phyloP scores from a whole-genome alignment of 768 basidiomycete genomes.

The Sarcomyxa edulis region DNA sequence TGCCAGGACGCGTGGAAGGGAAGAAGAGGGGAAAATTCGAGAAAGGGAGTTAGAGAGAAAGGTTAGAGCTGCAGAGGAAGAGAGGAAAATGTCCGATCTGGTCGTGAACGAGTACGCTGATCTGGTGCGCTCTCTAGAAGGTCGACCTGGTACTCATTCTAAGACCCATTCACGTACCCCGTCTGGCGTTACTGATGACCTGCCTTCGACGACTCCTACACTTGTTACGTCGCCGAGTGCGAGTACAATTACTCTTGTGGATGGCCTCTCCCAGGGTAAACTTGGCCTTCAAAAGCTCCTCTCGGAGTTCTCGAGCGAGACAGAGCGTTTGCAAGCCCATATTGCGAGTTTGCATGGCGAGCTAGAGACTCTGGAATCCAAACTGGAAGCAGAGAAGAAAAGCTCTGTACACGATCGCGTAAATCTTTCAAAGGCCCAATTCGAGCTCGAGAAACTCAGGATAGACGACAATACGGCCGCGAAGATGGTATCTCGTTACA shows the following conservation, averaged over 20 bases:
- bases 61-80: constrained; percentile 47
- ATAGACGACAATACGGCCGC: constrained; percentile 72
- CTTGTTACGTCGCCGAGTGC: neutral
- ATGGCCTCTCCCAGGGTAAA: constrained; percentile 44
- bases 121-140: constrained; percentile 63
- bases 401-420: constrained; percentile 34
- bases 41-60: constrained; percentile 44
- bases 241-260: constrained; percentile 19
- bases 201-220: neutral
- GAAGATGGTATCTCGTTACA: constrained; percentile 82
- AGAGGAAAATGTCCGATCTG: constrained; percentile 55
- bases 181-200: neutral
- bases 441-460: constrained; percentile 49
- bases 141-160: constrained; percentile 21
- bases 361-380: constrained; percentile 33
- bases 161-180: constrained; percentile 1
- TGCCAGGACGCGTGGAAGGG: constrained; percentile 44
- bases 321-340: constrained; percentile 38
- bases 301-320: constrained; percentile 43
- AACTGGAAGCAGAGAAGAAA: constrained; percentile 41
- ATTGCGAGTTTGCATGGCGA: constrained; percentile 37
- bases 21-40: constrained; percentile 46
- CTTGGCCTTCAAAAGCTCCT: constrained; percentile 42
- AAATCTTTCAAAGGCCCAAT: constrained; percentile 39
- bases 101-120: constrained; percentile 72